Evolutionary conservation across 345 rosid genomes (phyloP), one percentile per base, ranked within the genome.

Genomic region (Eucalyptus sp.): DNA sequence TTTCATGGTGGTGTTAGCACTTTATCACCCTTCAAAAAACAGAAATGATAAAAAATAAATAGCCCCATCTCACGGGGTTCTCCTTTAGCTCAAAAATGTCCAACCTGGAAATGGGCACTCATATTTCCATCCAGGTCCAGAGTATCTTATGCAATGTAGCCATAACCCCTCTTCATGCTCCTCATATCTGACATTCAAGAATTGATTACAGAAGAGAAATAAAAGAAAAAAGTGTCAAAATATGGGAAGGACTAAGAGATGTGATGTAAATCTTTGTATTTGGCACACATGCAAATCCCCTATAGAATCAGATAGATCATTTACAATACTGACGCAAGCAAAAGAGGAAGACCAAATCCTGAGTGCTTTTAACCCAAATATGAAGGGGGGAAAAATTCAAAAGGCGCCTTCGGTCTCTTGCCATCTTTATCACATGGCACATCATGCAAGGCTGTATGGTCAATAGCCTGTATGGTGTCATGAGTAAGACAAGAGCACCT

Each of bases 31-130:
- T 10, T 37, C 25, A 71, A 18, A 71, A 71, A 31, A 37, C 4
- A 31, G 44, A 33, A 18, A 33, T 7, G 8, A 71, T 17, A 33
- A 17, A 37, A 18, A 33, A 41, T 4, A 33, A 9, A 22, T 13
- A 29, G 27, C 81, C 46, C 81, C 81, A 37, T 71, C 25, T 71
- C 27, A 33, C 22, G 9, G 25, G 11, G 44, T 86, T 22, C 48
- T 64, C 86, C 88, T 89, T 71, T 71, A 91, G 68, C 31, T 49
- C 50, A 91, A 94, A 9, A 91, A 86, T 56, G 96, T 96, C 99
- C 99, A 96, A 86, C 92, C 94, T 22, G 99, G 98, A 89, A 92
- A 93, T 24, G 97, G 96, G 87, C 99, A 96, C 88, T 97, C 95
- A 71, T 95, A 95, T 62, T 88, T 89, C 98, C 98, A 98, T 86